Base-by-base conservation (phyloP, 352 stramenopile genomes). In the Aphanomyces stellatus region DNA sequence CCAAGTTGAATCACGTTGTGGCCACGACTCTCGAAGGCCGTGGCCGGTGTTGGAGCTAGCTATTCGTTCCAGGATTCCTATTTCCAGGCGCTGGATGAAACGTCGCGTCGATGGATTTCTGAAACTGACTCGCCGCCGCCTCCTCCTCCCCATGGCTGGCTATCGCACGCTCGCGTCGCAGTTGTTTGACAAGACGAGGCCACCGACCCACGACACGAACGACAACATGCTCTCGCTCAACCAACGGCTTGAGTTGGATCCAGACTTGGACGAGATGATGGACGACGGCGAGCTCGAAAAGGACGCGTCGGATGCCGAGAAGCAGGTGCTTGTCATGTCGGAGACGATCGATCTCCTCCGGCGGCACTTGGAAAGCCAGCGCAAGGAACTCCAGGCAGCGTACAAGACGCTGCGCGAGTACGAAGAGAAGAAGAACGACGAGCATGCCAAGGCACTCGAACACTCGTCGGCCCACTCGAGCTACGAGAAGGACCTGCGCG, bases 321-420 rank as follows among this genome's bases (percentile, higher is more conserved):
- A 67, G 35, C 60, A 67, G 25, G 60, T 67, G 30, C 60, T 67
- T 30, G 60, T 67, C 17, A 67, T 67, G 60, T 67, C 60, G 13
- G 60, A 67, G 35, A 67, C 60, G 6, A 67, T 67, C 49, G 60
- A 67, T 22, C 49, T 67, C 8, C 41, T 67, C 13, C 60, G 60
- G 6, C 60, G 60, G 17, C 60, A 67, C 33, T 27, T 67, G 7
- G 60, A 67, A 31, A 41, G 22, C 15, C 60, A 67, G 25, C 60
- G 60, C 5, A 67, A 67, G 34, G 60, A 67, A 40, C 41, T 67
- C 7, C 60, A 67, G 27, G 60, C 60, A 17, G 60, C 60, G 2
- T 67, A 67, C 33, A 40, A 46, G 25, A 67, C 60, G 8, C 34
- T 67, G 17, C 43, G 34, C 28, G 60, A 67, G 60, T 67, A 67